phyloP scores from a whole-genome alignment of 345 rosid genomes.

The Eucalyptus marginata region DNA sequence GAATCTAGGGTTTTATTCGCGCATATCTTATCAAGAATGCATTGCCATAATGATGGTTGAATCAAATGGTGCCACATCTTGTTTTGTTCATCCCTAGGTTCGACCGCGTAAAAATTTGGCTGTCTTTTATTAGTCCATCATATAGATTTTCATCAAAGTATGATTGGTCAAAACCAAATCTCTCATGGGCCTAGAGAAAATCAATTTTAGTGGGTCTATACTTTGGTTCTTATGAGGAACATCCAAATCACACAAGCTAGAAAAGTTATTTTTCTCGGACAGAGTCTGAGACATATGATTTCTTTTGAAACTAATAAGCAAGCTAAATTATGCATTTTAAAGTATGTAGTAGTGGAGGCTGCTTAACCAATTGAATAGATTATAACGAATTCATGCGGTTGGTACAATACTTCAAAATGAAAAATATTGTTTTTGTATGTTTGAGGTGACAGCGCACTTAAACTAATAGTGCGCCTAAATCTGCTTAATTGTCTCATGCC shows the following conservation, averaged over 20 bases:
- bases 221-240: not conserved
- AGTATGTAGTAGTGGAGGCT: not conserved
- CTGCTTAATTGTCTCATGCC: not conserved
- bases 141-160: not conserved
- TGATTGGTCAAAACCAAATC: not conserved
- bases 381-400: not conserved
- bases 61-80: not conserved
- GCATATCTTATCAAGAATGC: not conserved
- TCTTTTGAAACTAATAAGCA: not conserved
- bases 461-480: not conserved
- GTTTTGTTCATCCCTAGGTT: not conserved
- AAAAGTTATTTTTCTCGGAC: not conserved
- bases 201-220: not conserved
- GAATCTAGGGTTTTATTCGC: not conserved
- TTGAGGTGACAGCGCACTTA: not conserved
- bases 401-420: not conserved
- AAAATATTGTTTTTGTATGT: not conserved
- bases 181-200: not conserved
- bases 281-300: not conserved
- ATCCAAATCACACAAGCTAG: not conserved
- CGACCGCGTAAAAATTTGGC: not conserved
- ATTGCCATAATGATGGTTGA: not conserved
- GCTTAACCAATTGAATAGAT: not conserved
- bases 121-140: not conserved
- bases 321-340: not conserved